A percentile compares a stretch with the other conserved stretches of the same genome.
These are phyloP conservation scores for Malus orientalis DNA, from an alignment of 306 rosid species.

Conservation along the genomic window DNA sequence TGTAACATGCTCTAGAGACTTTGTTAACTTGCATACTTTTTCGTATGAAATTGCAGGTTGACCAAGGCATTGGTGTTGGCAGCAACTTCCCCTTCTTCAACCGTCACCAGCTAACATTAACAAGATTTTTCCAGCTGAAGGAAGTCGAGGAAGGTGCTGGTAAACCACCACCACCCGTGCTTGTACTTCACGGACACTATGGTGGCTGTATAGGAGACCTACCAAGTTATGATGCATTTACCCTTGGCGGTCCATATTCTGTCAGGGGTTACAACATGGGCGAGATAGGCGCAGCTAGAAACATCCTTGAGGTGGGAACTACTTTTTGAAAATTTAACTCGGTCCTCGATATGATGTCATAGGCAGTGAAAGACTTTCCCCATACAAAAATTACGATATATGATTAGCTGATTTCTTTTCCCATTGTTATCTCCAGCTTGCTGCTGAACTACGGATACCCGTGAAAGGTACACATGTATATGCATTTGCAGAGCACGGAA, in stretches of 20 bases:
- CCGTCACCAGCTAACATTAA: constrained; percentile 89
- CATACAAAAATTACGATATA: not conserved
- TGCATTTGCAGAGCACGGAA: constrained; percentile 89
- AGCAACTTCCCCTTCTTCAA: constrained; percentile 91
- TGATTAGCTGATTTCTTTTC: constrained; percentile 1
- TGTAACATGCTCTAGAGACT: not conserved
- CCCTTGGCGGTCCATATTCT: constrained; percentile 96
- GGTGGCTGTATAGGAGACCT: constrained; percentile 99
- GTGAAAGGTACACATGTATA: constrained; percentile 70
- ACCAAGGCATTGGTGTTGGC: constrained; percentile 92
- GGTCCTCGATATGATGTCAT: not conserved
- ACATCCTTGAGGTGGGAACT: constrained; percentile 77
- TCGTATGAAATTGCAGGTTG: constrained; percentile 52
- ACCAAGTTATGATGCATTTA: constrained; percentile 95
- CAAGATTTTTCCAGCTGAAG: constrained; percentile 64
- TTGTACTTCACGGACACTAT: constrained; percentile 91
- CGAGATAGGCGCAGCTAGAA: constrained; percentile 88
- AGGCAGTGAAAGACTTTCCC: too few species aligned
- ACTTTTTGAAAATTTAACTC: not conserved
- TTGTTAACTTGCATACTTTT: constrained; percentile 9
- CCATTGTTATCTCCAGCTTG: constrained; percentile 49
- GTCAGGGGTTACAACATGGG: constrained; percentile 99
- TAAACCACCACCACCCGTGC: constrained; percentile 89
- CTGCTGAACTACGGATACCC: constrained; percentile 83
- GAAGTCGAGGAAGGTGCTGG: constrained; percentile 92